Evolutionary conservation across 352 stramenopile species (phyloP).

Genomic region (Hyaloperonospora arabidopsidis): DNA sequence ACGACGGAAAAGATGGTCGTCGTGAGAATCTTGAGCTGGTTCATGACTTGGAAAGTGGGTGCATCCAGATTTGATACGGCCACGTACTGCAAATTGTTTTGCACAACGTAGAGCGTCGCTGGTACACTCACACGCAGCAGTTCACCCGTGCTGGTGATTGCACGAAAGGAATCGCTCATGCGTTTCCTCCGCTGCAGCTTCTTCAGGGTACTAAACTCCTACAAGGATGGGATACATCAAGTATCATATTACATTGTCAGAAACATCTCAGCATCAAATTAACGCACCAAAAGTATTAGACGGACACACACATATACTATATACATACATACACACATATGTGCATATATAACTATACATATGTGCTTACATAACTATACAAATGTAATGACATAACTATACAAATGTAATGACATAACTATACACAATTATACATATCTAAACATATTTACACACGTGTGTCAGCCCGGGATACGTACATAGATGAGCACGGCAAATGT

Average conservation of each 20-base stretch:
- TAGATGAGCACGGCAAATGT: constrained; percentile 40
- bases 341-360: too few relatives aligned
- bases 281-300: too few relatives aligned
- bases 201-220: constrained; percentile 25
- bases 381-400: too few relatives aligned
- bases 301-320: too few relatives aligned
- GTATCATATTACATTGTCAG: too few relatives aligned
- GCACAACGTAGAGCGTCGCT: constrained; percentile 71
- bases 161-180: constrained; percentile 22
- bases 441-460: background rate
- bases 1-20: constrained; percentile 83
- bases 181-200: constrained; percentile 23
- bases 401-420: too few relatives aligned
- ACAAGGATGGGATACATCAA: constrained; percentile 6
- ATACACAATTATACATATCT: too few relatives aligned
- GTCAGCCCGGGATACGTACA: constrained; percentile 13
- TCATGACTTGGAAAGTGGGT: constrained; percentile 73
- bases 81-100: constrained; percentile 83
- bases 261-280: too few relatives aligned
- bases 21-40: constrained; percentile 86
- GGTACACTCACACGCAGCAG: constrained; percentile 69
- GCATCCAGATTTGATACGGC: constrained; percentile 76
- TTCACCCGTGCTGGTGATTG: constrained; percentile 56
- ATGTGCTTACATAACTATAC: too few relatives aligned
- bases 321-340: too few relatives aligned